phyloP scores from a whole-genome alignment of 129 eudicot species.

The Artemisia tridentata region DNA sequence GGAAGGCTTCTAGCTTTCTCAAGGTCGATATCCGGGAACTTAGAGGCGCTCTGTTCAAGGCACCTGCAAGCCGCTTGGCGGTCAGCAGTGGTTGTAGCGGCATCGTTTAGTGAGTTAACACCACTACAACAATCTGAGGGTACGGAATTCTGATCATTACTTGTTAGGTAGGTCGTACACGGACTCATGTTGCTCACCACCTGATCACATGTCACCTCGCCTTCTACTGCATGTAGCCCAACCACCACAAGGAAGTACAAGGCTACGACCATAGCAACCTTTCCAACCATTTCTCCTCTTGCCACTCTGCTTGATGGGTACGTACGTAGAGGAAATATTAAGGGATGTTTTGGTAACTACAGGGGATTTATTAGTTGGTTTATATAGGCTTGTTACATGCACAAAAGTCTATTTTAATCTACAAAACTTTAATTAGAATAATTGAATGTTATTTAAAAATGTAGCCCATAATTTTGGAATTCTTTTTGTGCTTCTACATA shows the following conservation, averaged over 20 bases:
- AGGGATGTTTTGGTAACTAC: background rate
- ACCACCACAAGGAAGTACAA: slow-evolving; percentile 21
- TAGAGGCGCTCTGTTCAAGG: slow-evolving; percentile 9
- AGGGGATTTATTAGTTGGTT: slow-evolving; percentile 1
- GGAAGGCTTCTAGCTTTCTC: slow-evolving; percentile 32
- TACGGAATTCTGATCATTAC: slow-evolving; percentile 17
- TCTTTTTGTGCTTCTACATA: too few species aligned
- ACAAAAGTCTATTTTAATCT: too few species aligned
- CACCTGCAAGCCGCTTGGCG: slow-evolving; percentile 37
- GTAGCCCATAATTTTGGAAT: too few species aligned
- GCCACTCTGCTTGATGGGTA: slow-evolving; percentile 11
- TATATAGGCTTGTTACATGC: background rate
- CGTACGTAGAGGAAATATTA: too few species aligned
- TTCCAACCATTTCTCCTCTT: background rate
- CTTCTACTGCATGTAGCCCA: slow-evolving; percentile 4
- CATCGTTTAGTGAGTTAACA: slow-evolving; percentile 17
- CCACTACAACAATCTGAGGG: slow-evolving; percentile 37
- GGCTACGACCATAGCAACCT: slow-evolving; percentile 6
- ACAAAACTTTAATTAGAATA: too few species aligned
- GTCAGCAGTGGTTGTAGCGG: slow-evolving; percentile 31
- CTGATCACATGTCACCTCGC: slow-evolving; percentile 19
- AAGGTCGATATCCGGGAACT: slow-evolving; percentile 3
- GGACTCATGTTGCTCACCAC: slow-evolving; percentile 19
- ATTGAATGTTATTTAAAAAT: too few species aligned
- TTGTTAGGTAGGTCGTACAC: slow-evolving; percentile 25